Base-by-base conservation (phyloP, 1,284 basidiomycete genomes). In the Golubevia pallescens region DNA sequence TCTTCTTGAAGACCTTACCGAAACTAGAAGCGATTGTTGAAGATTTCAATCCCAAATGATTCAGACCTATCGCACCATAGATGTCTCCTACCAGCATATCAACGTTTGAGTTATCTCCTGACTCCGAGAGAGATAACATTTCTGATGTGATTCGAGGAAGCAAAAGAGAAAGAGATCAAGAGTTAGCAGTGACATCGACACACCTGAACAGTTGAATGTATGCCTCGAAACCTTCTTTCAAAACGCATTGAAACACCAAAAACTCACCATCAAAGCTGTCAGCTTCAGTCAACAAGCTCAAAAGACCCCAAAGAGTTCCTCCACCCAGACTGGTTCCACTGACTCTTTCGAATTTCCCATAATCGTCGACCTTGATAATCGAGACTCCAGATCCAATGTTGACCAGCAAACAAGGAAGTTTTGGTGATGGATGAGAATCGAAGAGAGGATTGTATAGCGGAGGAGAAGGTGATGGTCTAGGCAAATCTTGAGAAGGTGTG, bases 81-180 rank as follows among this genome's bases (percentile, higher is more conserved):
- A 99, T 99, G 87, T 99, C 97, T 32, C 96, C 95, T 56, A 99
- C 96, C 61, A 99, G 91, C 96, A 99, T 99, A 86, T 99, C 97
- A 32, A 99, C 96, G 5, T 90, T 90, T 57, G 92, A 90, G 81
- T 99, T 98, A 87, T 98, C 94, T 53, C 97, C 97, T 80, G 90
- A 87, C 86, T 98, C 95, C 0, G 95, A 97, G 24, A 99, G 88
- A 14, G 91, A 90, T 69, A 99, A 88, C 96, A 99, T 99, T 86
- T 99, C 96, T 97, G 87, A 59, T 3, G 21, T 48, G 24, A n/a
- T 55, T 56, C 5, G 34, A 10, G 34, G n/a, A n/a, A n/a, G n/a
- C n/a, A n/a, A n/a, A n/a, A n/a, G n/a, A n/a, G n/a, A n/a, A n/a
- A n/a, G n/a, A n/a, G n/a, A n/a, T n/a, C n/a, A n/a, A n/a, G n/a